Evolutionary conservation across 116 monocot genomes (phyloP).

Genomic region (Trichopus zeylanicus): DNA sequence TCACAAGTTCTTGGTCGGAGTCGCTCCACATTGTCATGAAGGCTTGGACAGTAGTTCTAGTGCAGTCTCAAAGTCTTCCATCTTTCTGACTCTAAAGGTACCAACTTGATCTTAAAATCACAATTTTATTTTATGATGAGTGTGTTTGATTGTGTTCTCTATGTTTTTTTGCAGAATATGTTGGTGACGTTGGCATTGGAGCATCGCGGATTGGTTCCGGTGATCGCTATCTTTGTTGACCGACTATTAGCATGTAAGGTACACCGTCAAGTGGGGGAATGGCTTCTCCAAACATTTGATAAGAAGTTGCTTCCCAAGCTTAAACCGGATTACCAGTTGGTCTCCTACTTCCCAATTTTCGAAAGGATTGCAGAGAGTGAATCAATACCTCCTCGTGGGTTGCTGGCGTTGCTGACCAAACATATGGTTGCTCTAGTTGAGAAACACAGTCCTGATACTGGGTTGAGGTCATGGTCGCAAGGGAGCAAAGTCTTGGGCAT

Average conservation of each 20-base stretch:
- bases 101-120: background rate
- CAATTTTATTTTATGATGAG: background rate
- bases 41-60: background rate
- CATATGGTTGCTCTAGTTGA: constrained; percentile 48
- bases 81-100: constrained; percentile 63
- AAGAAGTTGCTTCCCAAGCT: constrained; percentile 67
- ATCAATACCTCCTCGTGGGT: constrained; percentile 43
- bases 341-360: constrained; percentile 73
- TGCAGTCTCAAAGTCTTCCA: constrained; percentile 33
- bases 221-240: constrained; percentile 57
- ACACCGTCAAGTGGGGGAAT: constrained; percentile 36
- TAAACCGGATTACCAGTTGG: constrained; percentile 21
- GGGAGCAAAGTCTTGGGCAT: constrained; percentile 80
- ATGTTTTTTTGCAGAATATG: constrained; percentile 38
- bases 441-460: constrained; percentile 60
- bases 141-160: background rate
- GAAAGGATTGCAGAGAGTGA: constrained; percentile 68
- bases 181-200: constrained; percentile 60
- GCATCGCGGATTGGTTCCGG: constrained; percentile 48
- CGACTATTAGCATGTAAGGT: constrained; percentile 41
- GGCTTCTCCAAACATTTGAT: constrained; percentile 65
- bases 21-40: constrained; percentile 27
- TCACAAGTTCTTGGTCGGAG: constrained; percentile 58
- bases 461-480: constrained; percentile 67
- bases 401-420: constrained; percentile 57